Evolutionary conservation across 1,284 basidiomycete species (phyloP).

Genomic region (Phellopilus nigrolimitatus): DNA sequence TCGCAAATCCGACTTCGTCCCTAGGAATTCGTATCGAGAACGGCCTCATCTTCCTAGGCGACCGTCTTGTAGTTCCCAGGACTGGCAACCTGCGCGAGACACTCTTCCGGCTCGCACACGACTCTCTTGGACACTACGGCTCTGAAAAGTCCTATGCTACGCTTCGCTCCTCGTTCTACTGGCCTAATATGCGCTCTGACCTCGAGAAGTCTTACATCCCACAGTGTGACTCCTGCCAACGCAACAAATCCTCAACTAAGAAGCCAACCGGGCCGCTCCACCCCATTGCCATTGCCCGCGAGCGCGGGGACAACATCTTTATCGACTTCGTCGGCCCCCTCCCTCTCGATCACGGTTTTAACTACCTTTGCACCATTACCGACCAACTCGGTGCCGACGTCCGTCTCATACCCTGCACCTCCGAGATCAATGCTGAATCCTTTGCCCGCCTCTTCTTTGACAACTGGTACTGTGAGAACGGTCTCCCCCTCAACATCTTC

Average conservation of each 20-base stretch:
- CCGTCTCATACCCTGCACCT: constrained; percentile 22
- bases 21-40: constrained; percentile 15
- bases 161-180: constrained; percentile 22
- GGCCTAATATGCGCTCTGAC: constrained; percentile 22
- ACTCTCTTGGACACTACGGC: constrained; percentile 25
- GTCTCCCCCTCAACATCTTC: constrained; percentile 25
- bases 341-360: constrained; percentile 19
- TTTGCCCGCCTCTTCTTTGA: constrained; percentile 24
- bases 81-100: constrained; percentile 18
- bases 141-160: constrained; percentile 22
- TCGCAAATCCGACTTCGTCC: constrained; percentile 17
- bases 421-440: constrained; percentile 27
- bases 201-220: constrained; percentile 23
- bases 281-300: constrained; percentile 25
- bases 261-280: constrained; percentile 24
- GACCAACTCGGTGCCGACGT: constrained; percentile 24
- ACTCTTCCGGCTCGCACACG: constrained; percentile 27
- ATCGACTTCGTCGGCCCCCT: constrained; percentile 34
- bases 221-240: constrained; percentile 22
- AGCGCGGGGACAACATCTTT: constrained; percentile 21
- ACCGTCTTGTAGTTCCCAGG: constrained; percentile 30
- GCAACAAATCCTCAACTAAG: constrained; percentile 23
- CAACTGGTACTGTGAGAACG: constrained; percentile 24
- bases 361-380: constrained; percentile 19
- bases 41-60: constrained; percentile 30